Conservation (phyloP, 441 rosid genomes). For the Mallotus japonicus region DNA sequence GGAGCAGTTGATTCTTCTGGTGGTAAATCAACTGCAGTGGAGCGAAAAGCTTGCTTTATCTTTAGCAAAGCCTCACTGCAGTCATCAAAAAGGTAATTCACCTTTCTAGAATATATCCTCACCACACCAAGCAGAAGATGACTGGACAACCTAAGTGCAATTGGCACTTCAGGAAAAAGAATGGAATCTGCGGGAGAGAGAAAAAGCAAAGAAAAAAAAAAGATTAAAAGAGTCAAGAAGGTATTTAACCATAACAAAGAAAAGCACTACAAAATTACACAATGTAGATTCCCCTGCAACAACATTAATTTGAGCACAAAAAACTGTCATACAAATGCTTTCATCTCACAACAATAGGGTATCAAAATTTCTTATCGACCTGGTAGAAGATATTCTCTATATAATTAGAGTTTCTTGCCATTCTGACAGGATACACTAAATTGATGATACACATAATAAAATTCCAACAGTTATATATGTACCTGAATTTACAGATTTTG, state of each 20-base stretch:
- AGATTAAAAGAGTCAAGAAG: conserved; percentile 12
- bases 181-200: conserved; percentile 72
- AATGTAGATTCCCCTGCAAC: neutral
- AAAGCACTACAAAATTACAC: neutral
- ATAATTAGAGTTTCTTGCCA: neutral
- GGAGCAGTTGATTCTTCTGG: conserved; percentile 99
- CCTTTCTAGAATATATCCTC: conserved; percentile 98
- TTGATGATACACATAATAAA: neutral
- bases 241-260: neutral
- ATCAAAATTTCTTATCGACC: neutral
- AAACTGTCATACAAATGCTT: neutral
- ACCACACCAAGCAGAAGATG: conserved; percentile 99
- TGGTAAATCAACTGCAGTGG: conserved; percentile 96
- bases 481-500: neutral
- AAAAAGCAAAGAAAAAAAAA: neutral
- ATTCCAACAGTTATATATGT: neutral
- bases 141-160: conserved; percentile 94
- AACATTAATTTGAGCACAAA: neutral
- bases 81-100: conserved; percentile 99
- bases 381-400: too few species aligned
- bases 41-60: conserved; percentile 98
- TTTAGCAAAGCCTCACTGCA: conserved; percentile 99
- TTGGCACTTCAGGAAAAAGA: conserved; percentile 96
- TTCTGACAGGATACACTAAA: neutral
- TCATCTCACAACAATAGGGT: neutral